Base-by-base conservation (phyloP, 176 grass and related monocot genomes). In the Carex scoparia region DNA sequence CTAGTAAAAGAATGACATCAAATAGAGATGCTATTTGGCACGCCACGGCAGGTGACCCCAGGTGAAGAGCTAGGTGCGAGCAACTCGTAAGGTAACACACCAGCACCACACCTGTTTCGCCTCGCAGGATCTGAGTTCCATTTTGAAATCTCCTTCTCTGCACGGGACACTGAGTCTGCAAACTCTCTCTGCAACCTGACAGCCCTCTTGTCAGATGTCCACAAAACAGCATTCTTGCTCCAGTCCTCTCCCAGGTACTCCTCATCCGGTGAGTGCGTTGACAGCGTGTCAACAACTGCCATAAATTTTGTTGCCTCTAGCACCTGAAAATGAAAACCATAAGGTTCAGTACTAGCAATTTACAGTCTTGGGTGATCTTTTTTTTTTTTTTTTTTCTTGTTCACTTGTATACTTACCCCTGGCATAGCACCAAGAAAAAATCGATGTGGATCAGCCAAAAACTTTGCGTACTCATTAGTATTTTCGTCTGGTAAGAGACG, bases 261-360 rank as follows among this genome's bases (percentile, higher is more conserved):
- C 91, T 99, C 96, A 84, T 99, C 96, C 55, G 96, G 93, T 8
- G 96, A 99, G 88, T 99, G 96, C 75, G 93, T 99, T 70, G 96
- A 95, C 71, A 99, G 85, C 23, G 96, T 99, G 86, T 99, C 96
- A 64, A 91, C 96, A 70, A 99, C 96, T 32, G 96, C 96, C 96
- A 99, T 99, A 88, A 95, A 95, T 87, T 95, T 95, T 69, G 93
- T 99, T 60, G 96, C 96, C 91, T 99, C 93, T 63, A 99, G 87
- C 55, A 95, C 81, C 81, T 83, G 61, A 83, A 83, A 51, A 44
- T 44, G 31, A 40, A 67, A 83, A 54, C 32, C 16, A 32, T 15
- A 83, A 65, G 31, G 31, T 44, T 56, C 6, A 28, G 61, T 53
- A 83, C 40, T 28, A 55, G 28, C 19, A 69, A 68, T 51, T 49